A percentile compares a stretch with the other conserved stretches of the same genome.
Evolutionary conservation across 768 basidiomycete genomes (phyloP).

Genomic region (Nidula microcarpa): DNA sequence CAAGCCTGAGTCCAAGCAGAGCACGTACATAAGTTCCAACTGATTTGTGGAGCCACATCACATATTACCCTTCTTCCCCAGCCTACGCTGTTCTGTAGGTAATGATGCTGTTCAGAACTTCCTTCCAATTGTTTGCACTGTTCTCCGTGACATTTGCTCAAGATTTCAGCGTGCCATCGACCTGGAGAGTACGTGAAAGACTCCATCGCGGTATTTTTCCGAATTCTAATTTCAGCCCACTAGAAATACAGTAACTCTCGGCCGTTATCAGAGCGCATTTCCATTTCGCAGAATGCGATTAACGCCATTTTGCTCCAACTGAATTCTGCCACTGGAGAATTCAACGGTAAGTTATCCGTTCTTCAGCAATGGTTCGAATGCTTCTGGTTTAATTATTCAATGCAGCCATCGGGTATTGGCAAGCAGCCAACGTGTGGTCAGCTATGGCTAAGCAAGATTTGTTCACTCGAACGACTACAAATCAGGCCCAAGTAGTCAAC

Average conservation of each 20-base stretch:
- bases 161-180: constrained; percentile 35
- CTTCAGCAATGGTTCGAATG: background rate
- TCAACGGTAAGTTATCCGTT: constrained; percentile 29
- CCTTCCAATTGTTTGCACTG: too few relatives aligned
- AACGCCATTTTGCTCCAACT: constrained; percentile 35
- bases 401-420: constrained; percentile 50
- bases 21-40: too few relatives aligned
- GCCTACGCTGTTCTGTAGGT: too few relatives aligned
- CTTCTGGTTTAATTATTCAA: background rate
- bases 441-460: constrained; percentile 47
- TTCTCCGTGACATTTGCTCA: constrained; percentile 16
- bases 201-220: background rate
- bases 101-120: too few relatives aligned
- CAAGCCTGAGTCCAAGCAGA: too few relatives aligned
- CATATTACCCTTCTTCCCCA: too few relatives aligned
- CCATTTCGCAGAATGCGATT: constrained; percentile 38
- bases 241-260: constrained; percentile 41
- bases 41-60: too few relatives aligned
- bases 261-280: constrained; percentile 32
- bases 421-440: constrained; percentile 48
- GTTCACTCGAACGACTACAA: constrained; percentile 29
- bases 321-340: constrained; percentile 32
- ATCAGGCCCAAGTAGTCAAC: constrained; percentile 31
- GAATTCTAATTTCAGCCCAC: background rate
- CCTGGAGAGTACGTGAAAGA: constrained; percentile 36